Evolutionary conservation across 2,329 filamentous ascomycete genomes (phyloP), one percentile per base, ranked within the genome.

Genomic region (Davidsoniella eucalypti): DNA sequence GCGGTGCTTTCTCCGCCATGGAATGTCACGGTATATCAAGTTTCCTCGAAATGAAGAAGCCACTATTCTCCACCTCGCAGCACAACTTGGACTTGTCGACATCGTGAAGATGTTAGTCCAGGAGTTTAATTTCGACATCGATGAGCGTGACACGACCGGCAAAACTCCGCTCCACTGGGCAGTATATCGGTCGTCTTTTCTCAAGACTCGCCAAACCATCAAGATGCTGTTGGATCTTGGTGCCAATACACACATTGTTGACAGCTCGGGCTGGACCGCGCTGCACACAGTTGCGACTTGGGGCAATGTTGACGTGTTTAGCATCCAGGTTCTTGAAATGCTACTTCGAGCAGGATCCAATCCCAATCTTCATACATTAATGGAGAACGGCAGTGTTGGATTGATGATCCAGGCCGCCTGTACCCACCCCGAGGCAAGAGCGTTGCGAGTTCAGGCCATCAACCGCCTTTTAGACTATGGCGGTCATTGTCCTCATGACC

Each of bases 151-250:
- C 38, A 21, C 41, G 14, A 16, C 37, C 12, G 37, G 38, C 26
- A 45, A 38, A 37, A 52, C 51, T 7, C 51, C 51, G 5, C 29
- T 52, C 18, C 47, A 49, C 16, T 52, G 38, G 37, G 51, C 51
- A 25, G 39, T 29, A 25, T 40, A 42, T 43, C 47, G 47, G 25
- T 49, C 47, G 5, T 33, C 29, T 9, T 33, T 33, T 1, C 18
- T 40, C 12, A 42, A 37, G n/a, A 52, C 51, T 12, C 29, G 37
- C 14, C 42, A 40, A 16, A 52, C 51, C 2, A 40, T 52, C 25
- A 41, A 43, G n/a, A 49, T 37, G 25, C 18, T 52, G n/a, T 41
- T 52, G 9, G 16, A n/a, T 23, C 37, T 46, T 41, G 37, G 51
- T 12, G 51, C 47, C 16, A n/a, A 47, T 25, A 42, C 51, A 12